A percentile compares a stretch with the other conserved stretches of the same genome.
Conservation (phyloP, 306 rosid species). For the Begonia masoniana region DNA sequence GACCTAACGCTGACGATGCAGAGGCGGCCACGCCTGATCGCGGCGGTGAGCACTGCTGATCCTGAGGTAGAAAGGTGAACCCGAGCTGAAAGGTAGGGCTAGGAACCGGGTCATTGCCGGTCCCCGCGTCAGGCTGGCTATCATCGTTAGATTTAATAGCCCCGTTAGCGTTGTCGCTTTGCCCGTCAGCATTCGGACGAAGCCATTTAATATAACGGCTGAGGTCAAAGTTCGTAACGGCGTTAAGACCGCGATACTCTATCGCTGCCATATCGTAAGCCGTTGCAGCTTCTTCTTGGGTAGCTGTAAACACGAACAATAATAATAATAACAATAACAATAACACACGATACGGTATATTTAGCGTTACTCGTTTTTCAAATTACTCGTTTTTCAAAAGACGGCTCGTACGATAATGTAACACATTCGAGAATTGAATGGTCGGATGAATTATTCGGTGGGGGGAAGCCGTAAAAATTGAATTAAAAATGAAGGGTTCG, state of each 20-base stretch:
- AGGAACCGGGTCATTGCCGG: neutral
- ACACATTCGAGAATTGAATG: too few relatives aligned
- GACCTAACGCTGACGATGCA: slow-evolving; percentile 33
- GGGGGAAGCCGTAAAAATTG: neutral
- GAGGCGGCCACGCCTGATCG: slow-evolving; percentile 1
- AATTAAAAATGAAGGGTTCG: neutral
- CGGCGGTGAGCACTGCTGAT: neutral
- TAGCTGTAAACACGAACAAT: slow-evolving; percentile 33
- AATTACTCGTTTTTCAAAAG: too few relatives aligned
- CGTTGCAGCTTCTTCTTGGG: slow-evolving; percentile 92
- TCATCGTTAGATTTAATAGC: slow-evolving; percentile 6
- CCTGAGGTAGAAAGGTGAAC: slow-evolving; percentile 6
- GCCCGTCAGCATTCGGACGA: slow-evolving; percentile 20
- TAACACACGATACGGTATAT: too few relatives aligned
- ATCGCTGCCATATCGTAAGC: slow-evolving; percentile 94
- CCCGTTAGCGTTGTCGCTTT: slow-evolving; percentile 1
- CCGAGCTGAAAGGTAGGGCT: slow-evolving; percentile 16
- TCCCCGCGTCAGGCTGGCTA: slow-evolving; percentile 12
- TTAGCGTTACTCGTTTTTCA: too few relatives aligned
- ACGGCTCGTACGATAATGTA: too few relatives aligned
- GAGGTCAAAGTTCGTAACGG: slow-evolving; percentile 84
- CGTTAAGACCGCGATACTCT: slow-evolving; percentile 78
- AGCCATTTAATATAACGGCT: slow-evolving; percentile 52
- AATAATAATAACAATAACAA: too few relatives aligned
- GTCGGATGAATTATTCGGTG: neutral